Evolutionary conservation across 176 grass and related monocot genomes (phyloP), one percentile per base, ranked within the genome.

Genomic region (Juncus inflexus): DNA sequence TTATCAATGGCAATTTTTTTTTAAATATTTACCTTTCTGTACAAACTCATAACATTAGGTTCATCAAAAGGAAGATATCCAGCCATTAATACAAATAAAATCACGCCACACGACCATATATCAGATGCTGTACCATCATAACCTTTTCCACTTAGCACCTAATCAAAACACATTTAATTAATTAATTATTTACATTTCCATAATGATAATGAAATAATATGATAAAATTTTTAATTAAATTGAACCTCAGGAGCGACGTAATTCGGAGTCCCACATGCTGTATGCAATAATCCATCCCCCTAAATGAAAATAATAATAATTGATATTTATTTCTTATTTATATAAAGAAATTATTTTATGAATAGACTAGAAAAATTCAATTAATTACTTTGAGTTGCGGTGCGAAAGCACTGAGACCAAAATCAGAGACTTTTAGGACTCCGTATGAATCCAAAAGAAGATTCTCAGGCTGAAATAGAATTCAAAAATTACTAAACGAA

Each of bases 61-160:
- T 99, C 88, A 69, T 99, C 88, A 35, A 99, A 99, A 47, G 94
- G 94, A 76, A 99, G 86, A 70, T 86, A 99, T 58, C 94, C 88
- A 36, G 88, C 85, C 88, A 99, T 89, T 40, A 99, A 85, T 67
- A 99, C 94, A 78, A 99, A 99, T 64, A 99, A 77, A 69, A 99
- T 99, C 62, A 99, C 77, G 61, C 94, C 88, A 58, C 94, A 99
- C 12, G 94, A 99, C 94, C 94, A 99, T 69, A 92, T 51, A 50
- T 99, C 94, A 75, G 94, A 90, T 71, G 88, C 64, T 66, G 60
- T 89, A 67, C 88, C 94, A 75, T 92, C 73, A 67, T 99, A 99
- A 58, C 94, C 94, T 92, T 92, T 99, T 67, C 91, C 94, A 82
- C 73, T 78, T 55, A 99, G 82, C 9, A 99, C 94, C 94, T 99